Conservation (phyloP, 352 stramenopile species). For the Phytophthora colocasiae region DNA sequence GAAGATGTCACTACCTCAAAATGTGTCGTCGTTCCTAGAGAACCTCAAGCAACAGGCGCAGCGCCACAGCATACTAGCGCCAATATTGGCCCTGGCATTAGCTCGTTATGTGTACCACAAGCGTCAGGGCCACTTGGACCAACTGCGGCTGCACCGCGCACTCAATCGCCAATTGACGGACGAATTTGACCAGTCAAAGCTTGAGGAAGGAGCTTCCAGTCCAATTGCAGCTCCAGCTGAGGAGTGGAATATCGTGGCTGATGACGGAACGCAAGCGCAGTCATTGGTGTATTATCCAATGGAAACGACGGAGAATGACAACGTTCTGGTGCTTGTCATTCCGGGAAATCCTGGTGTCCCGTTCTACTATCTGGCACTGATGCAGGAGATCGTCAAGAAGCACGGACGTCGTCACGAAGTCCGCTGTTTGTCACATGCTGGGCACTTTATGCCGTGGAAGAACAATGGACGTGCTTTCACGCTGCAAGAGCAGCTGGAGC, state of each 20-base stretch:
- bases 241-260: slow-evolving; percentile 57
- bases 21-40: slow-evolving; percentile 34
- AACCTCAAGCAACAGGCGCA: slow-evolving; percentile 37
- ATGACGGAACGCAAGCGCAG: slow-evolving; percentile 46
- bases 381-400: slow-evolving; percentile 55
- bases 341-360: slow-evolving; percentile 72
- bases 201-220: slow-evolving; percentile 16
- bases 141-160: slow-evolving; percentile 47
- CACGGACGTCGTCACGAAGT: slow-evolving; percentile 56
- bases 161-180: slow-evolving; percentile 40
- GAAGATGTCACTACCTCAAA: slow-evolving; percentile 12
- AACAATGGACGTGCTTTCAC: slow-evolving; percentile 59
- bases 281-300: slow-evolving; percentile 59
- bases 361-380: slow-evolving; percentile 73
- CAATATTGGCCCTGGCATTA: slow-evolving; percentile 50
- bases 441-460: slow-evolving; percentile 74
- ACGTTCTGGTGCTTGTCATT: slow-evolving; percentile 66
- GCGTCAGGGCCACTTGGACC: slow-evolving; percentile 49
- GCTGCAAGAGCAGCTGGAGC: slow-evolving; percentile 64
- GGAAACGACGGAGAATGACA: slow-evolving; percentile 18
- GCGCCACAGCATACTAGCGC: slow-evolving; percentile 42
- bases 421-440: slow-evolving; percentile 61
- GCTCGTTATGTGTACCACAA: slow-evolving; percentile 54
- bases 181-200: slow-evolving; percentile 9
- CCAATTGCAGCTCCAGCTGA: slow-evolving; percentile 32